Conservation (phyloP, 2,329 filamentous ascomycete genomes). For the Microsporum canis region DNA sequence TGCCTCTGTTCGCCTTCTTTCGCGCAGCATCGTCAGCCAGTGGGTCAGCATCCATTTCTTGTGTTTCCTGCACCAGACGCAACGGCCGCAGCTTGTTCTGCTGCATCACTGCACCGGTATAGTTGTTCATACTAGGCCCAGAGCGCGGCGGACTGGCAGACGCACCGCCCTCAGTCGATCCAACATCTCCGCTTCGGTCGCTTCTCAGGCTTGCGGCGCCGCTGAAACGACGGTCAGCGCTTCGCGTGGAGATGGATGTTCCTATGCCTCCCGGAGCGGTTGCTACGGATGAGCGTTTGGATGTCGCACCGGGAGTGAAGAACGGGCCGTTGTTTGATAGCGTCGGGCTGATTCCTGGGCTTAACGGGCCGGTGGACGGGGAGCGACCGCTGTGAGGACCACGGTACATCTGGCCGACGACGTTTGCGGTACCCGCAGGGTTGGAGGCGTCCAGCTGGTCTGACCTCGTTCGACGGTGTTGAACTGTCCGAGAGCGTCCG, state of each 20-base stretch:
- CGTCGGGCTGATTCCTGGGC: constrained; percentile 43
- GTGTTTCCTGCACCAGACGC: constrained; percentile 72
- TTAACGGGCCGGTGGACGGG: constrained; percentile 43
- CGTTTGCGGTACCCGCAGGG: constrained; percentile 46
- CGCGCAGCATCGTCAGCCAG: constrained; percentile 34
- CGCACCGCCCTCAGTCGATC: constrained; percentile 29
- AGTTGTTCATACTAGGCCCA: constrained; percentile 56
- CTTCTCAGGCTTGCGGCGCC: constrained; percentile 53
- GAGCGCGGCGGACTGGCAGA: constrained; percentile 49
- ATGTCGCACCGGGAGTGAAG: constrained; percentile 37
- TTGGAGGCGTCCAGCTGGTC: constrained; percentile 32
- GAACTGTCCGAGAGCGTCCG: constrained; percentile 31
- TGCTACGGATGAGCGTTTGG: constrained; percentile 33
- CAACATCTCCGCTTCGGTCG: constrained; percentile 36
- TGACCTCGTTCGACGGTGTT: constrained; percentile 41
- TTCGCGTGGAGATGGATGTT: constrained; percentile 41
- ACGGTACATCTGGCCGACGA: constrained; percentile 85
- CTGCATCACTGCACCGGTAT: constrained; percentile 52
- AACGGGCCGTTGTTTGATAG: constrained; percentile 30
- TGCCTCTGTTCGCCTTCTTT: constrained; percentile 36
- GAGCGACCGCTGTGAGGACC: constrained; percentile 34
- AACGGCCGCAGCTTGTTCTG: constrained; percentile 72
- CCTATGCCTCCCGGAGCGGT: constrained; percentile 35
- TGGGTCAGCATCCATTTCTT: constrained; percentile 26
- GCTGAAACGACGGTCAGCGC: constrained; percentile 43